Conservation (phyloP, 306 rosid species). For the Prunus salicina region DNA sequence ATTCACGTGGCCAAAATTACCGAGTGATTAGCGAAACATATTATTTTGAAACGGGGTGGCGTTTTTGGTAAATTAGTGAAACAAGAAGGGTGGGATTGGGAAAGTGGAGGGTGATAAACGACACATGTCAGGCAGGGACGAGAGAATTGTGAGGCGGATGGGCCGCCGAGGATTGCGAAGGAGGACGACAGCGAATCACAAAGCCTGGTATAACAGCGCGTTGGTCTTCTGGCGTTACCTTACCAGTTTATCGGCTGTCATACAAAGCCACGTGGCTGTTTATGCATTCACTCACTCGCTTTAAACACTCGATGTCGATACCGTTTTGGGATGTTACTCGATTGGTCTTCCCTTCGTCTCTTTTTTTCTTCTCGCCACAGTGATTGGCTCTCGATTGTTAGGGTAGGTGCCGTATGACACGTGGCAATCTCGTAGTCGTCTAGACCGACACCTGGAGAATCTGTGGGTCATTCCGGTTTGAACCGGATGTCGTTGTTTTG, state of each 20-base stretch:
- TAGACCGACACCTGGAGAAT: not conserved
- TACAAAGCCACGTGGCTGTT: not conserved
- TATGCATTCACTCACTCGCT: not conserved
- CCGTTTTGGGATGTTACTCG: not conserved
- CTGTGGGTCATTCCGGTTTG: not conserved
- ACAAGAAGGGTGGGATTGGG: not conserved
- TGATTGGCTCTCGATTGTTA: not conserved
- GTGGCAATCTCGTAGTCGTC: not conserved
- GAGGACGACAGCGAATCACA: constrained; percentile 38
- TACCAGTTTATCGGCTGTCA: too few relatives aligned
- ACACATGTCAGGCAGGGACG: not conserved
- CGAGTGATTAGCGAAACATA: too few relatives aligned
- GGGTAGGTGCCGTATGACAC: not conserved
- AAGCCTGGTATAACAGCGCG: not conserved
- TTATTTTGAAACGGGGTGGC: too few relatives aligned
- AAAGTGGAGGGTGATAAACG: constrained; percentile 10
- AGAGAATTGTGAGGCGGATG: constrained; percentile 23
- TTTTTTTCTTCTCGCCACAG: not conserved
- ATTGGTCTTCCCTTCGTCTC: too few relatives aligned
- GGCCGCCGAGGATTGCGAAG: constrained; percentile 24
- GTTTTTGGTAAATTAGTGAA: not conserved
- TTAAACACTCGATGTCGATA: too few relatives aligned
- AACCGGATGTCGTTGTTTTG: not conserved
- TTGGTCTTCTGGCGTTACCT: not conserved
- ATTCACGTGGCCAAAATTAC: not conserved